Evolutionary conservation across 2,329 filamentous ascomycete genomes (phyloP), one percentile per base, ranked within the genome.

Genomic region (Trichoderma sp.): DNA sequence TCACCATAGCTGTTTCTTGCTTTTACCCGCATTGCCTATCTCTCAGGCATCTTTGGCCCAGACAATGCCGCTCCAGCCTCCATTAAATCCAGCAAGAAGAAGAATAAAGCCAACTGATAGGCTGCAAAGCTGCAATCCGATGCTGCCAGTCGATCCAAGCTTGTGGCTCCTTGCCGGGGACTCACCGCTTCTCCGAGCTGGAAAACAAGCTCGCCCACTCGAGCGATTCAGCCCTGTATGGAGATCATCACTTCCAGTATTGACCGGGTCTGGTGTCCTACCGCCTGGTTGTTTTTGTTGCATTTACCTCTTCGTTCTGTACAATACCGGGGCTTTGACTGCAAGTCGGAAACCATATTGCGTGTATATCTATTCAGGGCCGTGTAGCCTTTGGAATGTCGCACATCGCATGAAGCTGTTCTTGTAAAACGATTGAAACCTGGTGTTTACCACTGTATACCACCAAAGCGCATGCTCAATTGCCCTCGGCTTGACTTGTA

Each of bases 11-110:
- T 78, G 0, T 86, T 87, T 65, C 79, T 91, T 34, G 87, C 88
- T 66, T 65, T 85, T 30, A 85, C 85, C 68, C 83, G 89, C 54
- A 80, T 84, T 21, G 79, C 83, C 18, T 91, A 90, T 76, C 79
- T 91, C 6, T 68, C 83, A 18, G 90, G 89, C 0, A 46, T 85
- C 2, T 90, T 91, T 78, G 89, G 88, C 3, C 79, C 81, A 5
- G 82, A 84, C 71, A 75, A 70, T 49, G 30, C 39, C 32, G 30
- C 21, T 7, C 14, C 64, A 16, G 39, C 52, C 16, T 16, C 37
- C 37, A 46, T 43, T 21, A 10, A 30, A 14, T n/a, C 51, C 10
- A 24, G 8, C 24, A 34, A 64, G 24, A 68, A 68, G 65, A 70
- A 70, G 51, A 68, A 26, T n/a, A 58, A 59, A 11, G 16, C 39